Percentiles rank a stretch among this genome's conserved stretches.
Conservation (phyloP, 1,139 yeast species). For the Zygosaccharomyces sapae region DNA sequence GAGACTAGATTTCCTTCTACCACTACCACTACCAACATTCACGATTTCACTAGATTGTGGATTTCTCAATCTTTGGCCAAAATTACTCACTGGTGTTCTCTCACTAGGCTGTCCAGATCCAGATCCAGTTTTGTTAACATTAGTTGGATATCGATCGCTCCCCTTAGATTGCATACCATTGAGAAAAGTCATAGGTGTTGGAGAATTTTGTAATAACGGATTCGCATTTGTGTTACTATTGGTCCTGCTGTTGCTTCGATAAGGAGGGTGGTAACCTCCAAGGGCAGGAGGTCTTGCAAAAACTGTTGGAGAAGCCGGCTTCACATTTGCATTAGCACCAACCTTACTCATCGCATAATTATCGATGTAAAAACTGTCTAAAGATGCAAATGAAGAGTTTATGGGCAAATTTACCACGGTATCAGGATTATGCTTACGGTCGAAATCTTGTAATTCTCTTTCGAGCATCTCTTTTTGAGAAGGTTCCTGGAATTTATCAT, state of each 20-base stretch:
- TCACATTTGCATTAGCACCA: slow-evolving; percentile 13
- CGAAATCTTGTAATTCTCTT: slow-evolving; percentile 33
- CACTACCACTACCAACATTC: background rate
- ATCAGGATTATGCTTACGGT: slow-evolving; percentile 22
- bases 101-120: slow-evolving; percentile 4
- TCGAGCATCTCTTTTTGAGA: slow-evolving; percentile 20
- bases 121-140: slow-evolving; percentile 1
- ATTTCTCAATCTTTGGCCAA: background rate
- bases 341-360: slow-evolving; percentile 35
- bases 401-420: slow-evolving; percentile 52
- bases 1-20: background rate
- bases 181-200: slow-evolving; percentile 9
- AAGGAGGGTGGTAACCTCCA: slow-evolving; percentile 7
- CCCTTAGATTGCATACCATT: slow-evolving; percentile 12
- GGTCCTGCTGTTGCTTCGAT: slow-evolving; percentile 3
- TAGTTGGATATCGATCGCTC: slow-evolving; percentile 11
- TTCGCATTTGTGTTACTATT: slow-evolving; percentile 6
- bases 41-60: background rate
- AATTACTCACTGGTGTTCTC: background rate
- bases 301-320: slow-evolving; percentile 11
- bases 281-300: slow-evolving; percentile 21
- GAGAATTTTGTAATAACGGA: slow-evolving; percentile 7
- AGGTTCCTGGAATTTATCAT: slow-evolving; percentile 8
- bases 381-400: slow-evolving; percentile 71
- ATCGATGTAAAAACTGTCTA: slow-evolving; percentile 69